A percentile compares a stretch with the other conserved stretches of the same genome.
Conservation (phyloP, 2,329 filamentous ascomycete genomes). For the Pestalotiopsis sp. region DNA sequence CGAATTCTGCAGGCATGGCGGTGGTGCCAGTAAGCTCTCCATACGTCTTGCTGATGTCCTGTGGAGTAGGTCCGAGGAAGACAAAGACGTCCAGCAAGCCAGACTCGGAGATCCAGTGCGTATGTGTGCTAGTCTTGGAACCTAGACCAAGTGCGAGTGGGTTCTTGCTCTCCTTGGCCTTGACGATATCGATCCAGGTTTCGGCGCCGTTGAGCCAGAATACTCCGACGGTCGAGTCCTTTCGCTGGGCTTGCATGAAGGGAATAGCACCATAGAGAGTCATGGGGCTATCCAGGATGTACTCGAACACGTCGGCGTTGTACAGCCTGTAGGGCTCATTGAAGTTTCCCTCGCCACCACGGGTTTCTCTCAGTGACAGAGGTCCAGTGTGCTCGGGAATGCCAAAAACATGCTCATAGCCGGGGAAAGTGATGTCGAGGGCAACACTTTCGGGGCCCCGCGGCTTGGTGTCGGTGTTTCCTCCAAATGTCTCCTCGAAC, state of each 20-base stretch:
- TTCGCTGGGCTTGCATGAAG: constrained; percentile 96
- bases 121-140: constrained; percentile 76
- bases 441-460: constrained; percentile 89
- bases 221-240: constrained; percentile 89
- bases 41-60: constrained; percentile 81
- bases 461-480: constrained; percentile 95
- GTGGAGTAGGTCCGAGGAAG: constrained; percentile 86
- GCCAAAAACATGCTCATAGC: constrained; percentile 90
- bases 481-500: constrained; percentile 97
- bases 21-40: constrained; percentile 90
- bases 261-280: constrained; percentile 97
- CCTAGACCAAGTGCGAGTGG: constrained; percentile 74
- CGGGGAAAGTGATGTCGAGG: constrained; percentile 88
- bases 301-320: constrained; percentile 97
- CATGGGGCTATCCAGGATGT: constrained; percentile 96
- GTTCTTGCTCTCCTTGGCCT: constrained; percentile 73
- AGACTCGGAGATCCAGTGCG: constrained; percentile 95
- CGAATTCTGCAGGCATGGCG: constrained; percentile 87
- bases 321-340: constrained; percentile 91
- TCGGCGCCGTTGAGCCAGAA: constrained; percentile 98
- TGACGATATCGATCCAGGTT: constrained; percentile 95
- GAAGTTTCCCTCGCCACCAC: constrained; percentile 84
- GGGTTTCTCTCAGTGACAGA: constrained; percentile 85
- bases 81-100: constrained; percentile 92
- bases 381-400: constrained; percentile 92